Base-by-base conservation (phyloP, 805 yeast genomes). In the Kodamaea sagamina region DNA sequence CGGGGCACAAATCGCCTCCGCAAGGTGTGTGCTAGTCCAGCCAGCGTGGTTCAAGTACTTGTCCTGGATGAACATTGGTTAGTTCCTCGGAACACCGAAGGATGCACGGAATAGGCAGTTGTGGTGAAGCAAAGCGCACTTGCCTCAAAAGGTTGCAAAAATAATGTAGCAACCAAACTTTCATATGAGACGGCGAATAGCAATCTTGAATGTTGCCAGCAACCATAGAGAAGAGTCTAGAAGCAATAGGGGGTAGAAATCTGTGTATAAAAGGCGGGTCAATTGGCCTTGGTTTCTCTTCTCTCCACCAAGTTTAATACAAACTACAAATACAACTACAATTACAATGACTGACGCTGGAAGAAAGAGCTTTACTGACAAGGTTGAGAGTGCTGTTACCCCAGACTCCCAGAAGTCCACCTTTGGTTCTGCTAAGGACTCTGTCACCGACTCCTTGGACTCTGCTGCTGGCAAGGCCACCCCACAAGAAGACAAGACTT, bases 11-110 rank as follows among this genome's bases (percentile, higher is more conserved):
- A 65, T 81, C 39, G 95, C 92, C 0, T 64, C 71, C 11, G 89
- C 89, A 0, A 67, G 65, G 24, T 86, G 95, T 61, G 66, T 86
- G 2, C 68, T 89, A 47, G 93, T 89, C 2, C 95, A 89, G 57
- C 97, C 97, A 3, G 81, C 72, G 53, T 89, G 96, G 96, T 87
- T 87, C 65, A 84, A 79, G 56, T 86, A 81, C 56, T 65, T 87
- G 42, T 58, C 61, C n/a, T 71, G 75, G 75, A 47, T 68, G 35
- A 35, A 37, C 26, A 18, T 42, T n/a, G 36, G 31, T 7, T 29
- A 9, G 34, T 15, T 13, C 12, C 17, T 15, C 34, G 34, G 19
- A 15, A 29, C 34, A 29, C 7, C 15, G 18, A 27, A 5, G 31
- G 31, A 21, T 27, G 41, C 8, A 17, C 24, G 25, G 8, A n/a